phyloP scores from a whole-genome alignment of 805 yeast genomes.

The Saturnispora halmiae region DNA sequence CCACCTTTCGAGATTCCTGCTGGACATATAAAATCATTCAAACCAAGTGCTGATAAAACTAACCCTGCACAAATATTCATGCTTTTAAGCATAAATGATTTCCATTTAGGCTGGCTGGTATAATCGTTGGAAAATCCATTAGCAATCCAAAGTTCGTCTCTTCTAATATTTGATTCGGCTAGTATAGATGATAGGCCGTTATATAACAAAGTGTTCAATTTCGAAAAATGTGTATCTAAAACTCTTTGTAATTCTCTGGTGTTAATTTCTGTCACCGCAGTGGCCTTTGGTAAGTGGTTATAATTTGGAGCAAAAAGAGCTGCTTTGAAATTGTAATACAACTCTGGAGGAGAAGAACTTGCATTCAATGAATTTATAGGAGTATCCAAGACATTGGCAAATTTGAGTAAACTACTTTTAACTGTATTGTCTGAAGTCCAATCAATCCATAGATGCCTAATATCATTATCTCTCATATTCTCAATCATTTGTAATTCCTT shows the following conservation, averaged over 20 bases:
- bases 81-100: neutral
- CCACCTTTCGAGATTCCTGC: constrained; percentile 8
- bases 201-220: constrained; percentile 20
- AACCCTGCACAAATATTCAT: neutral
- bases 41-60: neutral
- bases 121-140: neutral
- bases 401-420: constrained; percentile 39
- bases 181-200: constrained; percentile 26
- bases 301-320: constrained; percentile 61
- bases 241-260: constrained; percentile 23
- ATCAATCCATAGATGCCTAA: constrained; percentile 53
- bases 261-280: constrained; percentile 22
- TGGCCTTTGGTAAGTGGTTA: constrained; percentile 27
- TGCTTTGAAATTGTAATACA: constrained; percentile 49
- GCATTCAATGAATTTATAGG: constrained; percentile 36
- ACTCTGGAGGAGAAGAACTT: constrained; percentile 27
- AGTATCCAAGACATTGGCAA: constrained; percentile 38
- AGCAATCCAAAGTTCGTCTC: constrained; percentile 7
- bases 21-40: neutral
- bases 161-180: constrained; percentile 24
- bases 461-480: constrained; percentile 57
- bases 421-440: constrained; percentile 34
- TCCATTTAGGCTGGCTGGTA: constrained; percentile 1
- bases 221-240: constrained; percentile 22
- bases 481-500: constrained; percentile 44